Base-by-base conservation (phyloP, 2,329 filamentous ascomycete species). In the Trichoderma sp. region DNA sequence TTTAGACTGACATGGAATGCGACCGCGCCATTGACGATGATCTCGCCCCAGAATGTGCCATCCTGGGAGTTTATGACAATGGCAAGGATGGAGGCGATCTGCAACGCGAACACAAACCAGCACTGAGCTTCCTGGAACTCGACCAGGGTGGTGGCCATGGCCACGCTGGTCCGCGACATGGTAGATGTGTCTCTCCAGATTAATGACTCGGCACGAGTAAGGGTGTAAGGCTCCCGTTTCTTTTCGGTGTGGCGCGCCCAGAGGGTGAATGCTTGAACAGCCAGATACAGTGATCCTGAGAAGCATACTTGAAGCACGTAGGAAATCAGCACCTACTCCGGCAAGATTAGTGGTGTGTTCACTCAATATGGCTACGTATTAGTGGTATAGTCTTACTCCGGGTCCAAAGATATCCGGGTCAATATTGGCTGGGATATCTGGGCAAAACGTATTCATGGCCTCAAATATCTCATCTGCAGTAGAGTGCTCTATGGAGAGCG, bases 61-160 rank as follows among this genome's bases (percentile, higher is more conserved):
- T 81, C 79, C 33, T 80, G 79, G 3, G 79, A 81, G 68, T 80
- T 81, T 72, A 81, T 79, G 31, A 80, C 79, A 33, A 81, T 80
- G 69, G 79, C 78, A 61, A 81, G 79, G 72, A 81, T 80, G 11
- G 79, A 80, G 10, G 79, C 79, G 66, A 81, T 80, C 69, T 81
- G 79, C 40, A 81, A 75, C 33, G 79, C 79, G 70, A 81, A 81
- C 58, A 81, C 75, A 57, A 81, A 81, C 79, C 79, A 81, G 69
- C 75, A 77, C 61, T 81, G 79, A 0, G 79, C 79, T 64, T 81
- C 79, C 64, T 81, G 79, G 37, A 81, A 81, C 72, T 81, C 79
- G 35, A 81, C 79, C n/a, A 81, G 71, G 1, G 79, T 81, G 5
- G 79, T 80, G 68, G 79, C 79, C 58, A 81, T 79, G 70, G 79